Conservation (phyloP, 1,284 basidiomycete genomes). For the Ustilago vetiveriae region DNA sequence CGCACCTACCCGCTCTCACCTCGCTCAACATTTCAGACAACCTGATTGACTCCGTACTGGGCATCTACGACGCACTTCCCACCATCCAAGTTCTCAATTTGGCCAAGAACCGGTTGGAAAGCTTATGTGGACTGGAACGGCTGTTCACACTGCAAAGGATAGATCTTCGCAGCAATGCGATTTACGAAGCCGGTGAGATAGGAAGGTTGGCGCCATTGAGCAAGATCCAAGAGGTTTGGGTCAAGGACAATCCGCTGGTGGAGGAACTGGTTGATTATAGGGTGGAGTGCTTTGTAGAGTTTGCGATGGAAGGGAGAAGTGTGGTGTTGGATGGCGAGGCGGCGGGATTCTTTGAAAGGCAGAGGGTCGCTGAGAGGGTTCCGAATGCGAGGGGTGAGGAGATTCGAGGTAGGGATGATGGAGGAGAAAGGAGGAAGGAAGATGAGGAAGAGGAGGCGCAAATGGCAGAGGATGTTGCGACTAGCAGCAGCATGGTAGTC, state of each 20-base stretch:
- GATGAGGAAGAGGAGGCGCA: slow-evolving; percentile 28
- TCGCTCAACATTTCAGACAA: slow-evolving; percentile 92
- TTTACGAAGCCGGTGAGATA: slow-evolving; percentile 86
- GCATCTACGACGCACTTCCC: slow-evolving; percentile 69
- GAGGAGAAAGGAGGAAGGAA: not conserved
- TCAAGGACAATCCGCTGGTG: slow-evolving; percentile 55
- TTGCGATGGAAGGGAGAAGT: slow-evolving; percentile 79
- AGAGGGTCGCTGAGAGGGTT: slow-evolving; percentile 68
- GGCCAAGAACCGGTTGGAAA: slow-evolving; percentile 81
- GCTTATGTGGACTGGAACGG: slow-evolving; percentile 90
- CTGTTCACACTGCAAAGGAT: slow-evolving; percentile 82
- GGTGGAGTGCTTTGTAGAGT: slow-evolving; percentile 80
- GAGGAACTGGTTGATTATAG: slow-evolving; percentile 72
- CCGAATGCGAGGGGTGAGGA: slow-evolving; percentile 10
- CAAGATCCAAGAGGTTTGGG: slow-evolving; percentile 71
- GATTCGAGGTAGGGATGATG: not conserved
- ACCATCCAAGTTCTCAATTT: slow-evolving; percentile 58
- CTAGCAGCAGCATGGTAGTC: slow-evolving; percentile 26
- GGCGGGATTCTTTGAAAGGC: slow-evolving; percentile 80
- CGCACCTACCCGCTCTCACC: slow-evolving; percentile 77
- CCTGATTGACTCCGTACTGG: slow-evolving; percentile 93
- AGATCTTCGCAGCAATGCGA: slow-evolving; percentile 82
- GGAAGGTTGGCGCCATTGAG: slow-evolving; percentile 81
- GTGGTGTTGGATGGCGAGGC: slow-evolving; percentile 75
- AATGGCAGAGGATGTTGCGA: slow-evolving; percentile 23